Evolutionary conservation across 768 basidiomycete species (phyloP), one percentile per base, ranked within the genome.

Genomic region (Termitomyces sp.): DNA sequence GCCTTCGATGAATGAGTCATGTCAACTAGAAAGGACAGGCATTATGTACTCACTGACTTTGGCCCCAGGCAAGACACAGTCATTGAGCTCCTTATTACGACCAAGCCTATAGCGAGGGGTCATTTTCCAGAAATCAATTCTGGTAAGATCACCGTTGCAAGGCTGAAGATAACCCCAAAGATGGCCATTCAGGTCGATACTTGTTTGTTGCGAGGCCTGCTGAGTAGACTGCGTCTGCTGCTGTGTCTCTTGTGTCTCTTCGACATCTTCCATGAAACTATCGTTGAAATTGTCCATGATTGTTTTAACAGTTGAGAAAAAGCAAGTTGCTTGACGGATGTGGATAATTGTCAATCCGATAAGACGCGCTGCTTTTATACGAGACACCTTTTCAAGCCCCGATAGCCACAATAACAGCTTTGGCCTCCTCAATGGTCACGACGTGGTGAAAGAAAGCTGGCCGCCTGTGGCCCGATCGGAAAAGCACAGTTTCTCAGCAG

Each of bases 81-180:
- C 65, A 55, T 87, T 83, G 56, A 70, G 70, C 0, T 73, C 71
- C 0, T 51, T 62, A 57, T 76, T 75, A 49, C 88, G 77, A 26
- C 88, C 88, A 58, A 90, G 67, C 22, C 65, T 73, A 60, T 82
- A 80, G 19, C 62, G 69, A 0, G 74, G 75, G 26, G 75, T 70
- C 40, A 77, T 60, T 62, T 79, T 85, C 72, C 74, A 80, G 57
- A 90, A 80, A 60, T 88, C 84, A 50, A 89, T 76, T 34, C 85
- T 79, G 21, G 68, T 70, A 7, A 86, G 69, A 3, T 66, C 58
- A 24, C 71, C 59, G 60, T 74, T 81, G 63, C 84, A 86, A 5
- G 88, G 87, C 44, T 84, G 79, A 49, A 90, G 78, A 60, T 77
- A 86, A 12, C 87, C 88, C 86, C 86, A 90, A 54, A 89, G 79